Base-by-base conservation (phyloP, 257 asterid species). In the Solanum bulbocastanum region DNA sequence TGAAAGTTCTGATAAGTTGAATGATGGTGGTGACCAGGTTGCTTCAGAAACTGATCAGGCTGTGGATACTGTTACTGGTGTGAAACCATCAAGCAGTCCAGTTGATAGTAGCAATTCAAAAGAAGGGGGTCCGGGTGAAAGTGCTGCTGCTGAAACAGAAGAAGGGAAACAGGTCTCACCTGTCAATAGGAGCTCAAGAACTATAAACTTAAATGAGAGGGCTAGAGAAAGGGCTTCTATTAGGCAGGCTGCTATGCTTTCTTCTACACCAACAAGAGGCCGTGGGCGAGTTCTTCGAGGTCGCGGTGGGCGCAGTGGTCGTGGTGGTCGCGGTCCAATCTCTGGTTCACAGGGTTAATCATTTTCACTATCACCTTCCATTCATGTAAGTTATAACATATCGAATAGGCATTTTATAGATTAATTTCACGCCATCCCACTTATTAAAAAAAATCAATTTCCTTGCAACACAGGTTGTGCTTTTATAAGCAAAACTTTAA, bases 221-320 rank as follows among this genome's bases (percentile, higher is more conserved):
- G 98, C 98, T 27, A 94, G 91, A 88, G 90, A 89, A 76, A 92
- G 94, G 88, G 93, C 95, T 22, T 65, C 60, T 14, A 40, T 89
- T 8, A 93, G 98, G 88, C 96, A 90, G 88, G 93, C 93, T 86
- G 95, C 92, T 75, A 78, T 90, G 89, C 42, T 35, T 39, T 13
- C 91, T 56, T 44, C 98, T 69, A 18, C 93, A 6, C 87, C 91
- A 6, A 22, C 84, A 87, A 92, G 98, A 88, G 95, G 90, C 62
- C 98, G 98, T 39, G 98, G 92, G 39, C 90, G 98, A 88, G 87
- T 71, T 8, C 79, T 86, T 60, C 93, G 96, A n/a, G 96, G 94
- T 16, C 96, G 98, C 42, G 93, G 86, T 66, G 91, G 87, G 0
- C 94, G 98, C 72, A 95, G 87, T 87, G 91, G 88, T 2, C 94